phyloP scores from a whole-genome alignment of 176 grass and related monocot species.

The Hsuehochloa calcarea region DNA sequence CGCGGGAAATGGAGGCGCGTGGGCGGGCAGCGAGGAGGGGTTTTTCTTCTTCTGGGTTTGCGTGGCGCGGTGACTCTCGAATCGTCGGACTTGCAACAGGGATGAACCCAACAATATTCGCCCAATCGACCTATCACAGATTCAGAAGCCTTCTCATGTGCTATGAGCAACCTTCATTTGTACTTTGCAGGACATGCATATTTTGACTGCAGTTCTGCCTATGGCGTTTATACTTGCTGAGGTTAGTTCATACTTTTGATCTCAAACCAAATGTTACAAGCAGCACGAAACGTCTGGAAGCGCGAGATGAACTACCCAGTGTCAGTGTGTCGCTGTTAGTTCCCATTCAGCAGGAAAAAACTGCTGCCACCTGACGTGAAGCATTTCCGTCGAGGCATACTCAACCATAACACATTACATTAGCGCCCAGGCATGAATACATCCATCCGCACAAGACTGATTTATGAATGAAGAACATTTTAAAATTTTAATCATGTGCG shows the following conservation, averaged over 20 bases:
- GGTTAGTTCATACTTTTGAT: neutral
- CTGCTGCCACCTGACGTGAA: neutral
- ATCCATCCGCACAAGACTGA: neutral
- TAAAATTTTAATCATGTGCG: neutral
- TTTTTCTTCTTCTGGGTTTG: neutral
- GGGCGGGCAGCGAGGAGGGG: neutral
- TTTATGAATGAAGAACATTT: neutral
- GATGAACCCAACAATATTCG: neutral
- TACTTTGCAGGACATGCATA: neutral
- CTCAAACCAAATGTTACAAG: neutral
- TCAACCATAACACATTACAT: neutral
- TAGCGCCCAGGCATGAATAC: neutral
- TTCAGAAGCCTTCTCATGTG: neutral
- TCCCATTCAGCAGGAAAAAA: neutral
- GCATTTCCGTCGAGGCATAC: neutral
- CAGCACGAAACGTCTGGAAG: neutral
- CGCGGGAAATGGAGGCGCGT: slow-evolving; percentile 23
- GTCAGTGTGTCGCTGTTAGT: neutral
- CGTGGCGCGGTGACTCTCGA: neutral
- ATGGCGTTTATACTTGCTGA: neutral
- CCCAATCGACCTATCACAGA: neutral
- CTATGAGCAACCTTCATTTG: too few relatives aligned
- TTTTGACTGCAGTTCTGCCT: neutral
- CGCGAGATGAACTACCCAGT: neutral
- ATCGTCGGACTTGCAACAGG: neutral